Conservation (phyloP, 495 filamentous ascomycete genomes). For the Lasiosphaeria ovina region DNA sequence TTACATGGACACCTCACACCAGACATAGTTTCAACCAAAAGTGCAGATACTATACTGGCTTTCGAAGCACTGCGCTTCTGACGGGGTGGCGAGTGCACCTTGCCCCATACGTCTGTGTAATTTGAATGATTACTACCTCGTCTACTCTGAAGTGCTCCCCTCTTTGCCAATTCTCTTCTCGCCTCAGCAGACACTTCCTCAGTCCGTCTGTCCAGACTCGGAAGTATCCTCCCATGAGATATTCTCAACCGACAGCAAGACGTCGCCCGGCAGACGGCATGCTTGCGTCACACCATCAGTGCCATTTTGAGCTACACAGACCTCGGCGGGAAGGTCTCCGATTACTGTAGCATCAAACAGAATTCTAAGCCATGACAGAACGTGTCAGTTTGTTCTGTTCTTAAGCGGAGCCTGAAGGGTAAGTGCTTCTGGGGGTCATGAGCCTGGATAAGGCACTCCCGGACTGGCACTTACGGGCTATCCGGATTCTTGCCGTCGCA, state of each 20-base stretch:
- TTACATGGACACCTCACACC: no score
- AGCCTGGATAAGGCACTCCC: neutral
- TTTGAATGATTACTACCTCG: no score
- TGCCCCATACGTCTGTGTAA: no score
- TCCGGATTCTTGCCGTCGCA: neutral
- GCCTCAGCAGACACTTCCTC: neutral
- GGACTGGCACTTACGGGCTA: neutral
- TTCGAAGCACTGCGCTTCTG: no score
- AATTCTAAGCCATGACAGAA: neutral
- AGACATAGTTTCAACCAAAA: no score
- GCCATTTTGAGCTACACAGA: slow-evolving; percentile 9
- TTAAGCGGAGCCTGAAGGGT: neutral
- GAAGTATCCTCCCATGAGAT: slow-evolving; percentile 6
- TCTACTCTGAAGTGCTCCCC: no score
- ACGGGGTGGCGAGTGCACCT: no score
- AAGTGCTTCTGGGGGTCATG: neutral
- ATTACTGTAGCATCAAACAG: slow-evolving; percentile 12
- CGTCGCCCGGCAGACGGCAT: slow-evolving; percentile 6
- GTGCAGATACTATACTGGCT: no score
- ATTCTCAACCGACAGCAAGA: slow-evolving; percentile 14
- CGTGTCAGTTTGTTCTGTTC: neutral
- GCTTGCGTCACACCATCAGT: slow-evolving; percentile 9
- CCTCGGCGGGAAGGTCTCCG: slow-evolving; percentile 4
- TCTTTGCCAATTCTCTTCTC: no score
- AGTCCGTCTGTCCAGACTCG: neutral